Percentiles rank a stretch among this genome's conserved stretches.
Conservation (phyloP, 768 basidiomycete species). For the Saitozyma podzolica region DNA sequence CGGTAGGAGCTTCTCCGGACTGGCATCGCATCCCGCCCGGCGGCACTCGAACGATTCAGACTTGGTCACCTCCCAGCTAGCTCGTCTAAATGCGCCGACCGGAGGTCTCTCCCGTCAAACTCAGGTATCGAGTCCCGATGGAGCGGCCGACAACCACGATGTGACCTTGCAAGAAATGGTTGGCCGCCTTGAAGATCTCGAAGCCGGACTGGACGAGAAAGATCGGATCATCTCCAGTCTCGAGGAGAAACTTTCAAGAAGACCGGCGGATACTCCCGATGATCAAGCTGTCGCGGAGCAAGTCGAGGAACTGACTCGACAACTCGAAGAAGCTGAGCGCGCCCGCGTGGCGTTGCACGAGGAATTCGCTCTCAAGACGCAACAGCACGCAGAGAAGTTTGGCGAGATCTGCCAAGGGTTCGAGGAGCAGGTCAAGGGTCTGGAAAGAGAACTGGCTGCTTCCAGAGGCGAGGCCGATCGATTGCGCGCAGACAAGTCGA, state of each 20-base stretch:
- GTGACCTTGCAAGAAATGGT: constrained; percentile 37
- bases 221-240: constrained; percentile 30
- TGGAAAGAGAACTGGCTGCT: constrained; percentile 27
- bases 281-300: neutral
- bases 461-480: constrained; percentile 22
- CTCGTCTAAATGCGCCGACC: neutral
- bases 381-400: constrained; percentile 40
- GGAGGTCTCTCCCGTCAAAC: neutral
- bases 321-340: constrained; percentile 33
- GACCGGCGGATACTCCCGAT: neutral
- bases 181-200: constrained; percentile 33
- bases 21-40: neutral
- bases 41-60: neutral
- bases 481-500: constrained; percentile 28
- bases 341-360: constrained; percentile 20
- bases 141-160: constrained; percentile 18
- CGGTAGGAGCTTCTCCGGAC: neutral
- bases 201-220: constrained; percentile 35
- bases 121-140: no score
- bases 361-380: constrained; percentile 39
- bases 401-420: constrained; percentile 43
- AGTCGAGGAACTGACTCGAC: constrained; percentile 15
- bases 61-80: neutral
- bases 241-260: constrained; percentile 2
- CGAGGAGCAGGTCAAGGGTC: constrained; percentile 36